Conservation (phyloP, 108 stramenopile genomes). For the Thalassiosira profunda region DNA sequence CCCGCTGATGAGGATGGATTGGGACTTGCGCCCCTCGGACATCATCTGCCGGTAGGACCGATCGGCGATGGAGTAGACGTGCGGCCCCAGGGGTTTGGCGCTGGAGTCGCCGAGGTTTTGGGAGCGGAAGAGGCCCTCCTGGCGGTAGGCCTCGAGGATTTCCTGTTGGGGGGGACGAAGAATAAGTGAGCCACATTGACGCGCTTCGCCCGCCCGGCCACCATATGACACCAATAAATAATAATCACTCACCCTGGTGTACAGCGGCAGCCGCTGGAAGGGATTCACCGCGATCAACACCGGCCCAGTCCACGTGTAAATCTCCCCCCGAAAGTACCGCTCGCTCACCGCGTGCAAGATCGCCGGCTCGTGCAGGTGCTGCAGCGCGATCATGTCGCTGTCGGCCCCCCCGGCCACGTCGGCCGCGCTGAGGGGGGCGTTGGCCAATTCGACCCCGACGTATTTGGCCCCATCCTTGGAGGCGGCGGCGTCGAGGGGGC, state of each 20-base stretch:
- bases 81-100: slow-evolving; percentile 81
- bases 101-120: slow-evolving; percentile 69
- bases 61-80: slow-evolving; percentile 93
- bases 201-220: too few relatives aligned
- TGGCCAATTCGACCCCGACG: slow-evolving; percentile 89
- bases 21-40: slow-evolving; percentile 78
- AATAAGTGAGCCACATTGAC: neutral
- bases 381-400: slow-evolving; percentile 95
- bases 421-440: slow-evolving; percentile 64
- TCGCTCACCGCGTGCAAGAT: slow-evolving; percentile 93
- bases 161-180: slow-evolving; percentile 36
- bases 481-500: slow-evolving; percentile 30
- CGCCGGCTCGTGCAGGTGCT: slow-evolving; percentile 98
- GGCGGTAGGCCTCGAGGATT: slow-evolving; percentile 87
- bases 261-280: slow-evolving; percentile 93
- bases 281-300: slow-evolving; percentile 99
- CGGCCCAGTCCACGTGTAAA: slow-evolving; percentile 99
- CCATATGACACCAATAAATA: slow-evolving; percentile 8
- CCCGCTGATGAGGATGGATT: slow-evolving; percentile 94
- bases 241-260: slow-evolving; percentile 77
- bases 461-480: slow-evolving; percentile 63
- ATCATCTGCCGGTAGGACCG: slow-evolving; percentile 94
- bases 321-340: slow-evolving; percentile 90
- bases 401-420: slow-evolving; percentile 85
- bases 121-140: slow-evolving; percentile 81